Percentiles rank a stretch among this genome's conserved stretches.
Conservation (phyloP, 1,139 yeast species). For the Blastobotrys serpentis region DNA sequence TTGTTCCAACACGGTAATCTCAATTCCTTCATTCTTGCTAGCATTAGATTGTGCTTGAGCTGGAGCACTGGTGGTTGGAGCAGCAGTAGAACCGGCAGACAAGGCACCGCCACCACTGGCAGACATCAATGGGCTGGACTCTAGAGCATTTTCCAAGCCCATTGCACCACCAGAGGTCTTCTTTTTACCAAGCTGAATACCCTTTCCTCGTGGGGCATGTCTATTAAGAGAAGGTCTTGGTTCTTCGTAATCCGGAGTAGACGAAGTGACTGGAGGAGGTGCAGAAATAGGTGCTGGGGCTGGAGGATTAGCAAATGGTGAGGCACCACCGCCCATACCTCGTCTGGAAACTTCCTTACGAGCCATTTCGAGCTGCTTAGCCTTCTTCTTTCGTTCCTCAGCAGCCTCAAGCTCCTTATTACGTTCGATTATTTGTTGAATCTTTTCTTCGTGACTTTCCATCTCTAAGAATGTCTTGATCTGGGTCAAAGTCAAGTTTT, state of each 20-base stretch:
- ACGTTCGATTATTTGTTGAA: conserved; percentile 95
- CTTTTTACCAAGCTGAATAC: conserved; percentile 79
- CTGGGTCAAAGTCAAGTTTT: conserved; percentile 77
- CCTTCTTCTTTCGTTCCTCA: conserved; percentile 94
- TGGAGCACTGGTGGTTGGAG: too few relatives aligned
- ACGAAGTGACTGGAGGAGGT: conserved; percentile 26
- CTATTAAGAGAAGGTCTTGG: conserved; percentile 9
- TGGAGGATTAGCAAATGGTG: conserved; percentile 13
- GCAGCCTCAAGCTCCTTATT: conserved; percentile 96
- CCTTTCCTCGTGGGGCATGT: conserved; percentile 56
- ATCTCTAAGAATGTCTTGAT: conserved; percentile 88
- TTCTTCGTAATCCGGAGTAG: conserved; percentile 5
- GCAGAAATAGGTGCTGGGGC: conserved; percentile 21
- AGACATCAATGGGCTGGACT: conserved; percentile 34
- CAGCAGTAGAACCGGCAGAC: too few relatives aligned
- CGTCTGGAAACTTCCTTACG: conserved; percentile 77
- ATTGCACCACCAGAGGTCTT: conserved; percentile 39
- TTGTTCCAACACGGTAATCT: conserved; percentile 75
- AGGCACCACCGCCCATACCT: conserved; percentile 28
- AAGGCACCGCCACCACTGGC: too few relatives aligned
- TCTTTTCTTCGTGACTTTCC: conserved; percentile 98
- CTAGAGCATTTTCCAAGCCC: conserved; percentile 44
- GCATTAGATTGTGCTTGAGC: too few relatives aligned
- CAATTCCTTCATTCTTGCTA: conserved; percentile 68
- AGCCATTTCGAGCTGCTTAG: conserved; percentile 78